These are phyloP conservation scores for Phytophthora cactorum DNA, from an alignment of 352 stramenopile genomes.

Conservation along the genomic window DNA sequence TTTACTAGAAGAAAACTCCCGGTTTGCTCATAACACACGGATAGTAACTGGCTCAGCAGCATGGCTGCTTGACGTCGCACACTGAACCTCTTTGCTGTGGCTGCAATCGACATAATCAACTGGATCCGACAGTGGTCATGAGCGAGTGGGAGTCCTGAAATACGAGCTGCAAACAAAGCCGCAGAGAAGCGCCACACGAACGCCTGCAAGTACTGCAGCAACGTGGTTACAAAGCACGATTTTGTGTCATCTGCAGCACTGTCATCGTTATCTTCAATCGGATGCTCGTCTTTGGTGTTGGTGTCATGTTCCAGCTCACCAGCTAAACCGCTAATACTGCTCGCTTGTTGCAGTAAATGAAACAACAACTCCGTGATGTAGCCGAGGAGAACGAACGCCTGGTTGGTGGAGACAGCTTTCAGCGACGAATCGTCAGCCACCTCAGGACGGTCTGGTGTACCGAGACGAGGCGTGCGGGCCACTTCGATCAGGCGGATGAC, in stretches of 20 bases:
- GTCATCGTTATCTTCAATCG: constrained; percentile 25
- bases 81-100: constrained; percentile 34
- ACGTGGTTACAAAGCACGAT: constrained; percentile 47
- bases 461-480: constrained; percentile 38
- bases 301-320: constrained; percentile 6
- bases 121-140: constrained; percentile 60
- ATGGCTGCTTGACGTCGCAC: constrained; percentile 45
- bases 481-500: constrained; percentile 55
- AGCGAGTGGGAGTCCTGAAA: constrained; percentile 51
- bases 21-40: constrained; percentile 64
- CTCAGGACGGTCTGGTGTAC: not conserved
- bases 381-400: constrained; percentile 60
- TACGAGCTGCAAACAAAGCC: constrained; percentile 60
- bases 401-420: constrained; percentile 28
- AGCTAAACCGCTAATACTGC: constrained; percentile 49
- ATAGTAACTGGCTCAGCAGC: constrained; percentile 57
- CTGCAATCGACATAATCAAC: constrained; percentile 55
- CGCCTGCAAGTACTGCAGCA: constrained; percentile 57
- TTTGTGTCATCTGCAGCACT: constrained; percentile 23
- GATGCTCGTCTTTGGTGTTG: constrained; percentile 21
- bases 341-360: constrained; percentile 58
- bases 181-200: constrained; percentile 62
- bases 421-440: not conserved
- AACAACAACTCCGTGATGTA: constrained; percentile 64
- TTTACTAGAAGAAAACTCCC: constrained; percentile 69